Conservation (phyloP, 352 stramenopile genomes). For the Peronospora belbahrii region DNA sequence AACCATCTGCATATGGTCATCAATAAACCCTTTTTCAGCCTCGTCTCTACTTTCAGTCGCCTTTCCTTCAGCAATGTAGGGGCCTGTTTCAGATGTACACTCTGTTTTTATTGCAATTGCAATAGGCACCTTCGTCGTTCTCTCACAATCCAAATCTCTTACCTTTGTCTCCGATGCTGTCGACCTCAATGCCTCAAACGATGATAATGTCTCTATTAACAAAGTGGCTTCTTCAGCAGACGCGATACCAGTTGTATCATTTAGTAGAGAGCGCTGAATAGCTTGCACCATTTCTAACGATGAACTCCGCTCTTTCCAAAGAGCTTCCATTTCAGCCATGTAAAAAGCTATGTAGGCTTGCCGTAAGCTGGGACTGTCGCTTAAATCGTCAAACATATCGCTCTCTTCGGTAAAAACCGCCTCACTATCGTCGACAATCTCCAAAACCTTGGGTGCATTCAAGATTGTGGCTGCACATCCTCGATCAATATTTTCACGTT, state of each 20-base stretch:
- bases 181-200: not conserved
- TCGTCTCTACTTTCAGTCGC: not conserved
- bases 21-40: not conserved
- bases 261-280: constrained; percentile 54
- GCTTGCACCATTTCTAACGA: constrained; percentile 69
- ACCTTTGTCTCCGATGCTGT: constrained; percentile 25
- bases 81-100: not conserved
- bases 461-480: constrained; percentile 1
- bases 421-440: constrained; percentile 17
- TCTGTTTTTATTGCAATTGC: not conserved
- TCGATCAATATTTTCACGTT: constrained; percentile 40
- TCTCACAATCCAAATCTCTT: constrained; percentile 2
- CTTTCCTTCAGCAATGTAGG: not conserved
- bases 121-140: constrained; percentile 5
- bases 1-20: not conserved
- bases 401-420: constrained; percentile 1
- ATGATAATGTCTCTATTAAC: constrained; percentile 2
- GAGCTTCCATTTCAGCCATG: constrained; percentile 66
- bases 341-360: constrained; percentile 73
- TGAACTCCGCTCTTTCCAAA: constrained; percentile 77
- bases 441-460: constrained; percentile 5
- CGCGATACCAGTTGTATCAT: constrained; percentile 9
- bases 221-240: not conserved
- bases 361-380: constrained; percentile 45
- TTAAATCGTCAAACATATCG: constrained; percentile 24